Conservation (phyloP, 257 asterid species). For the Gynochthodes officinalis region DNA sequence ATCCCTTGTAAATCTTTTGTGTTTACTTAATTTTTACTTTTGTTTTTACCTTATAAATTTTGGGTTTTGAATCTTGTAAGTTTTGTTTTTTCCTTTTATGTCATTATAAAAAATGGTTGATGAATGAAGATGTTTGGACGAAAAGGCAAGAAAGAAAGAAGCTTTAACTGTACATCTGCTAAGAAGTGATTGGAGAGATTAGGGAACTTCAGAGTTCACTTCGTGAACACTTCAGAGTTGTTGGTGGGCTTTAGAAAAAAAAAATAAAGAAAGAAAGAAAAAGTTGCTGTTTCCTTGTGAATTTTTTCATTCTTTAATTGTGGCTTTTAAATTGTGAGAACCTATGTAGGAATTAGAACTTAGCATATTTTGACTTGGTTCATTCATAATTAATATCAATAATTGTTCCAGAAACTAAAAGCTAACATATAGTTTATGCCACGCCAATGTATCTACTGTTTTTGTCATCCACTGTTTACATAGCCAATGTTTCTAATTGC, state of each 20-base stretch:
- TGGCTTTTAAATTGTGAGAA: neutral
- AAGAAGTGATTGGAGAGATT: neutral
- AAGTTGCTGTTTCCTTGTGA: neutral
- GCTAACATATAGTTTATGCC: too few species aligned
- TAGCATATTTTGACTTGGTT: neutral
- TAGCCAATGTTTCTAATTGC: too few species aligned
- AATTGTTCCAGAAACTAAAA: neutral
- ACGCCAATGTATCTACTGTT: too few species aligned
- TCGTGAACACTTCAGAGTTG: neutral
- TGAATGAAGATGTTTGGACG: constrained; percentile 1
- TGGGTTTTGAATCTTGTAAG: neutral
- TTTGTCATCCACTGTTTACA: too few species aligned
- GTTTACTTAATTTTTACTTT: neutral
- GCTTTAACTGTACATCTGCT: neutral
- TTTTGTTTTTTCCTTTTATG: neutral
- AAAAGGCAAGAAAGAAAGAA: constrained; percentile 6
- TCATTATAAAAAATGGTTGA: constrained; percentile 5
- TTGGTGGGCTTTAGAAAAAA: too few species aligned
- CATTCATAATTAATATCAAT: neutral
- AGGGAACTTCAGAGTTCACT: neutral
- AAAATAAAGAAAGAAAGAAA: too few species aligned
- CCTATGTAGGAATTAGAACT: neutral
- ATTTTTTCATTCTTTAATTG: neutral
- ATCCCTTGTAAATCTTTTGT: neutral
- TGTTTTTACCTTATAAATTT: neutral